Conservation (phyloP, 305 asterid genomes). For the Solanum hybrid region DNA sequence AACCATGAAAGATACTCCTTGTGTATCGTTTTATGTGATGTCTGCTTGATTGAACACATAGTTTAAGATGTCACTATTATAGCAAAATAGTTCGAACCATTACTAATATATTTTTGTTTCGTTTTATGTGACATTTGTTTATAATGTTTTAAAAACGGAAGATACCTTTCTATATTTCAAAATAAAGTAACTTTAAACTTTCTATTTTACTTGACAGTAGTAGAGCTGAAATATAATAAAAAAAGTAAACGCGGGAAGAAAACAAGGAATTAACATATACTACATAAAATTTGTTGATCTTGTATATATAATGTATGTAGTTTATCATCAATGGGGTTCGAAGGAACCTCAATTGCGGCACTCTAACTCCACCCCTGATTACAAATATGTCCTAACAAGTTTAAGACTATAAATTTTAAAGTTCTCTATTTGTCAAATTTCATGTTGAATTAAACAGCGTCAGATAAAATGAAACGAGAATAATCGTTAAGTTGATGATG, state of each 20-base stretch:
- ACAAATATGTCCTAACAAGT: neutral
- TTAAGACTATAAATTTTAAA: neutral
- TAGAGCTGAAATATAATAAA: neutral
- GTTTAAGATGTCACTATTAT: neutral
- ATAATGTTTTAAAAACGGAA: neutral
- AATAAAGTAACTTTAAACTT: neutral
- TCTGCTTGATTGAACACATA: neutral
- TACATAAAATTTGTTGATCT: neutral
- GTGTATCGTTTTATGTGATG: neutral
- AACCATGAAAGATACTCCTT: neutral
- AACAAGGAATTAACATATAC: neutral
- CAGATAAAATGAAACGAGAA: neutral
- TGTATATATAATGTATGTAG: neutral
- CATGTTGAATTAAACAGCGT: fast-evolving
- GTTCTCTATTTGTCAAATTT: neutral
- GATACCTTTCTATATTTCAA: neutral
- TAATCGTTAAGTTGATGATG: neutral
- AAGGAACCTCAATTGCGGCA: neutral
- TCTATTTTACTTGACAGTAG: neutral
- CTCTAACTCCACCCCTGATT: neutral
- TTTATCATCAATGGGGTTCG: neutral
- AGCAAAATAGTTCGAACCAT: neutral
- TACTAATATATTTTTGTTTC: neutral
- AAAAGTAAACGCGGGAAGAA: neutral
- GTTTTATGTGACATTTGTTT: neutral